Conservation (phyloP, 805 yeast genomes). For the Diddensiella santjacobensis region DNA sequence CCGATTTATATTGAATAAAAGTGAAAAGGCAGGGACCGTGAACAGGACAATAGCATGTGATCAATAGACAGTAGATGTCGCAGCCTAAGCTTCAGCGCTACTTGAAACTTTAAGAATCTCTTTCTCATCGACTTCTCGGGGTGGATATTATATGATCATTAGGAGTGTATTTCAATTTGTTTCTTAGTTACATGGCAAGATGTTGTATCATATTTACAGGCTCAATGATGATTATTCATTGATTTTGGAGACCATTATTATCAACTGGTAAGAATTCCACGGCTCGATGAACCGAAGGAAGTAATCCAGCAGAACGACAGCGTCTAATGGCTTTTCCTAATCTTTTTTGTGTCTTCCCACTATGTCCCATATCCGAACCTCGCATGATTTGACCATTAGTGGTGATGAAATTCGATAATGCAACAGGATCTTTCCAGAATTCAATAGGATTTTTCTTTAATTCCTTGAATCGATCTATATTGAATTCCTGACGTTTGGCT, state of each 20-base stretch:
- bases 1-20: too few species aligned
- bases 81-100: too few species aligned
- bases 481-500: conserved; percentile 5
- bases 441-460: conserved; percentile 25
- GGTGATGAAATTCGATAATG: conserved; percentile 61
- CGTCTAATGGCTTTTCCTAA: conserved; percentile 75
- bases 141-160: too few species aligned
- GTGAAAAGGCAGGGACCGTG: too few species aligned
- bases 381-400: conserved; percentile 75
- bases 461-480: conserved; percentile 28
- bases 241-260: background rate
- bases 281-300: conserved; percentile 63
- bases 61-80: too few species aligned
- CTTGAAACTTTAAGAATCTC: too few species aligned
- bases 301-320: conserved; percentile 73
- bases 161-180: background rate
- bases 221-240: background rate
- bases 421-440: conserved; percentile 50
- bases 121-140: too few species aligned
- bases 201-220: background rate
- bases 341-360: conserved; percentile 61
- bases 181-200: background rate
- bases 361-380: conserved; percentile 66
- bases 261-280: conserved; percentile 16
- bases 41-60: too few species aligned